phyloP scores from a whole-genome alignment of 768 basidiomycete genomes.

The Pholiota molesta region DNA sequence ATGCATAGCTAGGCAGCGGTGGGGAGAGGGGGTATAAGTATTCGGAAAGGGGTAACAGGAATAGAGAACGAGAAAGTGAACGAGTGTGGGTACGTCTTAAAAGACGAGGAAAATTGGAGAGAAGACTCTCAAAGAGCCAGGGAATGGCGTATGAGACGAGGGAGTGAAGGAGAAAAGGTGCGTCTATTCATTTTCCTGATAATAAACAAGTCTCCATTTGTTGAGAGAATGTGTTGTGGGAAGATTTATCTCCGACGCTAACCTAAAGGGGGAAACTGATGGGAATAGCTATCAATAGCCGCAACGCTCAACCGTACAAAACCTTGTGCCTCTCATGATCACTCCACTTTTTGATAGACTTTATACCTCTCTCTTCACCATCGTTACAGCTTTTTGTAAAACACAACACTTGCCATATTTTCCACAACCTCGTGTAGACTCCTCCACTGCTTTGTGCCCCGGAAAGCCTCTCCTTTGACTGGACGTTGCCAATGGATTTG shows the following conservation, averaged over 20 bases:
- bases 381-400: not conserved
- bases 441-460: not conserved
- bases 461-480: not conserved
- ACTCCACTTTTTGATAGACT: conserved; percentile 12
- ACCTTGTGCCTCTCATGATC: not conserved
- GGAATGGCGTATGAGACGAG: not conserved
- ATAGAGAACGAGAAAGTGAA: not conserved
- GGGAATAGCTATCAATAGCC: not conserved
- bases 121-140: conserved; percentile 8
- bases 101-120: conserved; percentile 6
- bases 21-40: not conserved
- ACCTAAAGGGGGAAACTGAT: conserved; percentile 5
- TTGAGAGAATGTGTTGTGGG: conserved; percentile 6
- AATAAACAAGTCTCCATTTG: conserved; percentile 7
- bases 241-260: conserved; percentile 8
- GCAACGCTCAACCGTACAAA: not conserved
- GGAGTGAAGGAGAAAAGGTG: not conserved
- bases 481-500: not conserved
- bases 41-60: not conserved
- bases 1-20: not conserved
- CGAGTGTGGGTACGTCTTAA: conserved; percentile 11
- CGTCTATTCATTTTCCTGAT: conserved; percentile 2
- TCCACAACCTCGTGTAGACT: not conserved
- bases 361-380: not conserved
- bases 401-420: not conserved